These are phyloP conservation scores for Lactarius deliciosus DNA, from an alignment of 768 basidiomycete species.

Conservation along the genomic window DNA sequence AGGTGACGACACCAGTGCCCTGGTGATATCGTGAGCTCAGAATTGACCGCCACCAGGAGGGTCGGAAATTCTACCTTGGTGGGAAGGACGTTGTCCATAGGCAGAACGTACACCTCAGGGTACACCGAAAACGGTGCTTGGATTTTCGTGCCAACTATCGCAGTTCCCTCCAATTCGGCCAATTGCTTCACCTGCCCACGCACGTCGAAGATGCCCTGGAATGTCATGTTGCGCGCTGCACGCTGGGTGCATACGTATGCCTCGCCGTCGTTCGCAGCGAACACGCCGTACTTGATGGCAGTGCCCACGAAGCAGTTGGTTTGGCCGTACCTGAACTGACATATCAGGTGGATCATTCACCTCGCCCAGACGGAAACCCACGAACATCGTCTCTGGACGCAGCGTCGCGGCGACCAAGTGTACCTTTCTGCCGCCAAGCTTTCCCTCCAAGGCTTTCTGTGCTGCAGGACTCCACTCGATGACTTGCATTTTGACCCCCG, in stretches of 20 bases:
- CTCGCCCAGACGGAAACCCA: constrained; percentile 16
- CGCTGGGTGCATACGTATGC: constrained; percentile 88
- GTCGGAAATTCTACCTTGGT: constrained; percentile 83
- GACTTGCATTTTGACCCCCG: constrained; percentile 92
- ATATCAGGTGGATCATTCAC: neutral
- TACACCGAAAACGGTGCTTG: constrained; percentile 81
- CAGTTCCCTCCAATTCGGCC: constrained; percentile 72
- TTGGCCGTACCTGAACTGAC: constrained; percentile 81
- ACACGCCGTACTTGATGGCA: constrained; percentile 87
- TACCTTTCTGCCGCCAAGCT: constrained; percentile 76
- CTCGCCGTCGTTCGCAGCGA: constrained; percentile 81
- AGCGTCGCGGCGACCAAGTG: constrained; percentile 95
- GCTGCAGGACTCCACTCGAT: constrained; percentile 77
- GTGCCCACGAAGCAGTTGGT: constrained; percentile 97
- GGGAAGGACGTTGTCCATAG: constrained; percentile 98
- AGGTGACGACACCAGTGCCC: constrained; percentile 98
- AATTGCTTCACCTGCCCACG: constrained; percentile 74
- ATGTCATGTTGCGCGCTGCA: constrained; percentile 94
- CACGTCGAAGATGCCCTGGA: constrained; percentile 78
- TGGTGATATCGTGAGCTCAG: constrained; percentile 34
- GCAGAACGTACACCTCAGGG: constrained; percentile 89
- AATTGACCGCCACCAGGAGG: neutral
- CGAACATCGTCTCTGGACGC: constrained; percentile 94
- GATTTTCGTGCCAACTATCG: constrained; percentile 85
- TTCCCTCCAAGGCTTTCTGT: constrained; percentile 58